These are phyloP conservation scores for Carpinus viminea DNA, from an alignment of 306 rosid species.

Conservation along the genomic window DNA sequence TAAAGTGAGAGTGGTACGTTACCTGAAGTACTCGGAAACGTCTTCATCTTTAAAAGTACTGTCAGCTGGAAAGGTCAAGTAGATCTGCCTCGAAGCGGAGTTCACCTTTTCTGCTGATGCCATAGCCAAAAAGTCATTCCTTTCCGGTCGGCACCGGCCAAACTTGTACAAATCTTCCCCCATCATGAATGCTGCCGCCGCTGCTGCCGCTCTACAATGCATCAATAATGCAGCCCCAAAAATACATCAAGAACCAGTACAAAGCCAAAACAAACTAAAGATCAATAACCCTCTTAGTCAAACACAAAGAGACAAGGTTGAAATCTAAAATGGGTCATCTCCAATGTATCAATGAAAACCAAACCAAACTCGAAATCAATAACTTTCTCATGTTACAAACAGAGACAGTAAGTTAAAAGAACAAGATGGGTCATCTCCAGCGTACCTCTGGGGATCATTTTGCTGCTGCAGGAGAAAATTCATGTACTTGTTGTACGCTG, in stretches of 20 bases:
- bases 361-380: not conserved
- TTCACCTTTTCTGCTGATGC: conserved; percentile 63
- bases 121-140: conserved; percentile 72
- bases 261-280: not conserved
- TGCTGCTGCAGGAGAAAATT: conserved; percentile 72
- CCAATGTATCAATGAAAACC: not conserved
- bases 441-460: conserved; percentile 66
- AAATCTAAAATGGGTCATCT: not conserved
- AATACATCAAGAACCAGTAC: conserved; percentile 3
- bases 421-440: conserved; percentile 1
- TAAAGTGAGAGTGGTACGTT: conserved; percentile 13
- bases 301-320: not conserved
- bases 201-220: conserved; percentile 58
- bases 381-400: not conserved
- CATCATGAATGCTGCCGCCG: conserved; percentile 60
- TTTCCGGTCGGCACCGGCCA: conserved; percentile 65
- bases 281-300: not conserved
- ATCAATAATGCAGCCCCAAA: conserved; percentile 16
- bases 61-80: conserved; percentile 94
- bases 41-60: conserved; percentile 96
- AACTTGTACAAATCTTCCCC: conserved; percentile 73
- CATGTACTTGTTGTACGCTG: conserved; percentile 63
- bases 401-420: not conserved
- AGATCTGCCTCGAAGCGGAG: conserved; percentile 92
- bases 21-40: conserved; percentile 96